phyloP scores from a whole-genome alignment of 129 eudicot species.

The Flaveria robusta region DNA sequence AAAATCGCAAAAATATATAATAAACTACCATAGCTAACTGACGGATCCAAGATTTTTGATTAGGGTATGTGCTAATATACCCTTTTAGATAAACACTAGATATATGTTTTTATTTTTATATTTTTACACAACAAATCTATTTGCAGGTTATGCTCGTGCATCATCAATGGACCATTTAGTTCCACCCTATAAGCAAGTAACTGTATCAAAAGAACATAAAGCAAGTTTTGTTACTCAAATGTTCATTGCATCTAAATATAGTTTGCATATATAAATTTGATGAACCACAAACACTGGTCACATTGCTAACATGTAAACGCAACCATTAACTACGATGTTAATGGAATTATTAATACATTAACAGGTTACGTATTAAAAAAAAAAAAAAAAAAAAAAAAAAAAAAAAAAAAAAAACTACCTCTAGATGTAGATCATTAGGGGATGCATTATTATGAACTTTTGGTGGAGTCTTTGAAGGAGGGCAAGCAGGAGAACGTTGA shows the following conservation, averaged over 20 bases:
- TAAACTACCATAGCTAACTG: conserved; percentile 1
- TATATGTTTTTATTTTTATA: not conserved
- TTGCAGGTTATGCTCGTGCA: conserved; percentile 4
- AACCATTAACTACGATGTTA: conserved; percentile 15
- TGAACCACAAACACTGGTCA: conserved; percentile 10
- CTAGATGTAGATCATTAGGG: conserved; percentile 55
- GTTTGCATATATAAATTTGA: not conserved
- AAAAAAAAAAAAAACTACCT: conserved; percentile 47
- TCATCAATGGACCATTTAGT: not conserved
- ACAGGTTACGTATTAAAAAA: not conserved
- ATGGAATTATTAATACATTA: conserved; percentile 4
- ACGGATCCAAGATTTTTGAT: not conserved
- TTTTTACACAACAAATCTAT: not conserved
- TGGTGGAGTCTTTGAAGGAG: conserved; percentile 68
- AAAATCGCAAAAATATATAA: not conserved
- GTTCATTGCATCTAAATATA: not conserved
- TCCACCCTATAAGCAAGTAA: not conserved
- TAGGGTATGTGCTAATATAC: not conserved
- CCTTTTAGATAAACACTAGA: not conserved
- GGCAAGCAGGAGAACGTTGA: conserved; percentile 75
- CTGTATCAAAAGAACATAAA: not conserved
- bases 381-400: not conserved
- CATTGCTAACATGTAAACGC: conserved; percentile 7
- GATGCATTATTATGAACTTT: conserved; percentile 47
- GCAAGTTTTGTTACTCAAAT: conserved; percentile 15